Base-by-base conservation (phyloP, 352 stramenopile genomes). In the Phytophthora litchii region DNA sequence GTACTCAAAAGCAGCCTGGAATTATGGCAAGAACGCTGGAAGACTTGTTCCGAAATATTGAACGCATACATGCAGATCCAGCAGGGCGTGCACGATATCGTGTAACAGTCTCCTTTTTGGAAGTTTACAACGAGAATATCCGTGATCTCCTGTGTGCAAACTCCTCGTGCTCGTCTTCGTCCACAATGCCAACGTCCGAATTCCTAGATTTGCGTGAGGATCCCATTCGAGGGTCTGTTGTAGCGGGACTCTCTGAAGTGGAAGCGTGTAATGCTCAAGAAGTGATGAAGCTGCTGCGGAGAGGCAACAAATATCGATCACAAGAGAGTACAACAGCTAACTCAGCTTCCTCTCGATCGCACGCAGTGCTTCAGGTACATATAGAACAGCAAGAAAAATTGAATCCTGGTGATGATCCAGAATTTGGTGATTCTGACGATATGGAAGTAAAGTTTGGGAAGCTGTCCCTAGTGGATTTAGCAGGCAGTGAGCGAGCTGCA, bases 101-200 rank as follows among this genome's bases (percentile, higher is more conserved):
- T 21, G 86, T 96, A 3, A 85, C 66, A 9, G 87, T 96, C 9
- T 96, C 88, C 6, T 97, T 96, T 52, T 64, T 97, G 4, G 89
- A 97, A 52, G 84, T 97, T 21, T 97, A 97, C 83, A 97, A 97
- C 47, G 91, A 98, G 59, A 97, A 94, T 57, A 98, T 98, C 48
- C 78, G 88, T 3, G 93, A 98, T 65, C 56, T 97, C 35, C 66
- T 97, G 1, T 70, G 64, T 27, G 55, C 70, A 4, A 54, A 50
- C 46, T 60, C 54, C 2, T 65, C 67, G 8, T 65, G 53, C 5
- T 69, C 68, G 0, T 71, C 59, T 29, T 21, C 60, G 6, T 23
- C 58, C 0, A 49, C 44, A 1, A 68, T 61, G 47, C 42, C 64
- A 23, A 58, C 50, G 4, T 73, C 46, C 14, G 77, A 86, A 44